phyloP scores from a whole-genome alignment of 2,329 filamentous ascomycete species.

The Pseudogymnoascus destructans region DNA sequence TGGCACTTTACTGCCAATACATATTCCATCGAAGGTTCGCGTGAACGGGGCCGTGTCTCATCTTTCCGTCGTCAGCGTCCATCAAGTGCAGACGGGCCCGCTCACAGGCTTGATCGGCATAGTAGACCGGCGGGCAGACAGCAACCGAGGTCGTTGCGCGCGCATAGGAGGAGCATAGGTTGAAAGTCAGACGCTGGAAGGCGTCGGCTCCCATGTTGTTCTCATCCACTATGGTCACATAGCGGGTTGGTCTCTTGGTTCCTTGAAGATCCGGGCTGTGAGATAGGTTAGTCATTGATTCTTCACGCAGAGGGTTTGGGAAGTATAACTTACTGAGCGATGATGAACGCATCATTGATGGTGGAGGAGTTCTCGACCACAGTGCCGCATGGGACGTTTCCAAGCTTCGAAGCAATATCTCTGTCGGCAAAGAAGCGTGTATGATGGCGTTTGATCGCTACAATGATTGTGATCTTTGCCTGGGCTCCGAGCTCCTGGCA shows the following conservation, averaged over 20 bases:
- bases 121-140: constrained; percentile 74
- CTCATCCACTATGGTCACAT: constrained; percentile 80
- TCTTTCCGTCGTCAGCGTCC: not conserved
- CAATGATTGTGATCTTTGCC: constrained; percentile 64
- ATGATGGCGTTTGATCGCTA: constrained; percentile 90
- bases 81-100: constrained; percentile 59
- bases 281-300: constrained; percentile 39
- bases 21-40: constrained; percentile 5
- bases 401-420: constrained; percentile 46
- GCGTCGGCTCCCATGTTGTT: constrained; percentile 51
- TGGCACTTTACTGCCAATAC: constrained; percentile 9
- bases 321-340: constrained; percentile 61
- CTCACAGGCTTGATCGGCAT: constrained; percentile 77
- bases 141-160: constrained; percentile 89
- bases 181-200: constrained; percentile 80
- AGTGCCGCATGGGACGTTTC: constrained; percentile 76
- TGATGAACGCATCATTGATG: constrained; percentile 78
- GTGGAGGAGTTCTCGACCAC: constrained; percentile 78
- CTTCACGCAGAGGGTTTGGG: constrained; percentile 66
- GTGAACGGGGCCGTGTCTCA: constrained; percentile 3
- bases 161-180: constrained; percentile 87
- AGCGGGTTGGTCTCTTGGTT: constrained; percentile 83
- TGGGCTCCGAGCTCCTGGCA: not conserved
- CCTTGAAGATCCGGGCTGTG: constrained; percentile 77
- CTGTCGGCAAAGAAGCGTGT: constrained; percentile 66